These are phyloP conservation scores for Acanthamoeba culbertsoni DNA, from an alignment of 208 protist genomes.

Conservation along the genomic window DNA sequence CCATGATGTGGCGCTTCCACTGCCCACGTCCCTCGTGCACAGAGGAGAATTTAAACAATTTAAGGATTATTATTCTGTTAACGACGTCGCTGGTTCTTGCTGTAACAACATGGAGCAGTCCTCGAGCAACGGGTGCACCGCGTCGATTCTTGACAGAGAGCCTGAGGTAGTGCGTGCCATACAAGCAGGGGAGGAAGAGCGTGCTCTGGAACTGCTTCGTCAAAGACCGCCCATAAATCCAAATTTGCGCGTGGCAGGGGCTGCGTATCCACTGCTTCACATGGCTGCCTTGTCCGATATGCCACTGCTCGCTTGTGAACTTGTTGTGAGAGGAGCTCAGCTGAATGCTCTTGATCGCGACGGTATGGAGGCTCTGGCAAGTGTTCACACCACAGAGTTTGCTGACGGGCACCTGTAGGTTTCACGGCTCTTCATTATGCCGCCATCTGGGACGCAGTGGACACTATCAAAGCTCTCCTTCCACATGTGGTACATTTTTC, in stretches of 20 bases:
- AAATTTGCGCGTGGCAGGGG: neutral
- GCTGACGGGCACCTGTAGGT: neutral
- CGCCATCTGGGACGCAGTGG: neutral
- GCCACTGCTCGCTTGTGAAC: neutral
- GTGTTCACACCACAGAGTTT: no score
- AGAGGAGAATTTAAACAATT: no score
- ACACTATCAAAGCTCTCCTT: neutral
- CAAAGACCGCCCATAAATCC: neutral
- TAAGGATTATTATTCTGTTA: no score
- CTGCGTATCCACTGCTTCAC: neutral
- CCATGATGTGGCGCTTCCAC: no score
- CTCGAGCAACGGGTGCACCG: neutral
- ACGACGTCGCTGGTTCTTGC: no score
- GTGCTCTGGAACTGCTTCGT: neutral
- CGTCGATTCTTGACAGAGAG: neutral
- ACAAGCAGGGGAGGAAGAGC: neutral
- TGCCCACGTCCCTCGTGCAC: no score
- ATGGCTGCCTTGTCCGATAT: neutral
- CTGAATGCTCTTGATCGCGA: neutral
- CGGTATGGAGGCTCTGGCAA: neutral
- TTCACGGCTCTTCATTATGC: constrained; percentile 13
- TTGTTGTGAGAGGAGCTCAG: neutral
- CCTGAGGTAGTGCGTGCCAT: neutral
- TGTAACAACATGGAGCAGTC: neutral
- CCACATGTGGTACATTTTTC: neutral